Conservation (phyloP, 1,284 basidiomycete genomes). For the Heterobasidion annosum region DNA sequence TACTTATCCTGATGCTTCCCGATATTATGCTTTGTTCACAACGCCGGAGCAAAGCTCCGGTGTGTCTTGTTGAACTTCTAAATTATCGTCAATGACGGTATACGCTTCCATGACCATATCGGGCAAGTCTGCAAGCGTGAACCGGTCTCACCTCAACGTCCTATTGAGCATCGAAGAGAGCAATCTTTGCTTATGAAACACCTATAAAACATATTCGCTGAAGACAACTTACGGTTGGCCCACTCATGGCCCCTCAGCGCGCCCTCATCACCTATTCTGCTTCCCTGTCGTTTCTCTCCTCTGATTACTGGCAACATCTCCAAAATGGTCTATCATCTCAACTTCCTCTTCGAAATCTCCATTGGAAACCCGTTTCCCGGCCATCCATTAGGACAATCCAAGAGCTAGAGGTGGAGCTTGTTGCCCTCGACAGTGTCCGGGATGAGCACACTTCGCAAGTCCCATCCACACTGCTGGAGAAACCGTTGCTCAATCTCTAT, state of each 20-base stretch:
- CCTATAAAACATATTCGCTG: not conserved
- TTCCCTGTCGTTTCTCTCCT: conserved; percentile 51
- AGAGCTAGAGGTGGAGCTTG: conserved; percentile 70
- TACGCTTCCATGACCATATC: not conserved
- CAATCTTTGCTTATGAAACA: no score
- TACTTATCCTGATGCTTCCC: no score
- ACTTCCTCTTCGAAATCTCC: conserved; percentile 79
- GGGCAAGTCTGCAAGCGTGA: not conserved
- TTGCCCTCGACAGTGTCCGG: conserved; percentile 60
- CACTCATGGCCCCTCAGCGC: conserved; percentile 23
- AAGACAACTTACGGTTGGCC: not conserved
- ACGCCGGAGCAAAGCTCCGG: no score
- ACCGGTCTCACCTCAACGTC: no score
- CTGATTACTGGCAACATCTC: conserved; percentile 65
- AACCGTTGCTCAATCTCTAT: conserved; percentile 80
- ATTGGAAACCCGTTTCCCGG: conserved; percentile 76
- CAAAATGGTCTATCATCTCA: conserved; percentile 59
- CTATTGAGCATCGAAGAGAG: no score
- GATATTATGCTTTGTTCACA: no score
- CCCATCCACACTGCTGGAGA: conserved; percentile 74
- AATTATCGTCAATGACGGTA: not conserved
- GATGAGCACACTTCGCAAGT: conserved; percentile 72
- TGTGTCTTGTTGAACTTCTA: no score
- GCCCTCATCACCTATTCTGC: conserved; percentile 63
- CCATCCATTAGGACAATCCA: conserved; percentile 79